A percentile compares a stretch with the other conserved stretches of the same genome.
Evolutionary conservation across 352 stramenopile species (phyloP).

Genomic region (Pythium periplocum): DNA sequence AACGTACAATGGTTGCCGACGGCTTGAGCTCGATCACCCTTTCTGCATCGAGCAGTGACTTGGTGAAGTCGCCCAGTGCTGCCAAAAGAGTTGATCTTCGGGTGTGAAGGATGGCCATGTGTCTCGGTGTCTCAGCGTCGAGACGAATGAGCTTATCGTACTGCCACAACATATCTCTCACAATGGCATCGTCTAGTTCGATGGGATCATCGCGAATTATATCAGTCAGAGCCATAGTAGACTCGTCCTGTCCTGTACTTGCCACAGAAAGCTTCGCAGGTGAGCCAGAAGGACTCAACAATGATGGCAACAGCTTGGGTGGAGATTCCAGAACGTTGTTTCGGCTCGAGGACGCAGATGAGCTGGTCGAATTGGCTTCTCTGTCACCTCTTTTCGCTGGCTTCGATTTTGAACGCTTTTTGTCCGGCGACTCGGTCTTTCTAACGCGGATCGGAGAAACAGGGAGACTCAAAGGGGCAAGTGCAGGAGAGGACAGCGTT

Average conservation of each 20-base stretch:
- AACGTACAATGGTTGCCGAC: constrained; percentile 43
- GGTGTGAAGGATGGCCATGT: constrained; percentile 51
- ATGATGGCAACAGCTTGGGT: constrained; percentile 5
- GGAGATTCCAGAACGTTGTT: constrained; percentile 3
- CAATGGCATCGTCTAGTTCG: background rate
- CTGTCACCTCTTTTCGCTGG: background rate
- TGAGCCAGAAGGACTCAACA: constrained; percentile 1
- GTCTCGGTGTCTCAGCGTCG: constrained; percentile 39
- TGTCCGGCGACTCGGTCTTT: background rate
- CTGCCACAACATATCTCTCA: constrained; percentile 40
- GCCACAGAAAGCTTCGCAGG: background rate
- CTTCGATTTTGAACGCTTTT: background rate
- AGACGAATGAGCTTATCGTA: constrained; percentile 67
- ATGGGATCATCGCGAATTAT: constrained; percentile 3
- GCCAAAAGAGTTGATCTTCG: constrained; percentile 55
- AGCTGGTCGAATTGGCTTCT: background rate
- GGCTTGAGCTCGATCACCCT: constrained; percentile 42
- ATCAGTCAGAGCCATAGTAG: background rate
- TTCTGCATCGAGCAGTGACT: constrained; percentile 46
- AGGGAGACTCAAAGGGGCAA: background rate
- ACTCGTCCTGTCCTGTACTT: background rate
- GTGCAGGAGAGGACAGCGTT: background rate
- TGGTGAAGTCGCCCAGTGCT: constrained; percentile 39
- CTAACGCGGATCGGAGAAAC: background rate
- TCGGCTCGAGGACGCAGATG: constrained; percentile 3